Base-by-base conservation (phyloP, 2,329 filamentous ascomycete species). In the Teratosphaeria zuluensis region DNA sequence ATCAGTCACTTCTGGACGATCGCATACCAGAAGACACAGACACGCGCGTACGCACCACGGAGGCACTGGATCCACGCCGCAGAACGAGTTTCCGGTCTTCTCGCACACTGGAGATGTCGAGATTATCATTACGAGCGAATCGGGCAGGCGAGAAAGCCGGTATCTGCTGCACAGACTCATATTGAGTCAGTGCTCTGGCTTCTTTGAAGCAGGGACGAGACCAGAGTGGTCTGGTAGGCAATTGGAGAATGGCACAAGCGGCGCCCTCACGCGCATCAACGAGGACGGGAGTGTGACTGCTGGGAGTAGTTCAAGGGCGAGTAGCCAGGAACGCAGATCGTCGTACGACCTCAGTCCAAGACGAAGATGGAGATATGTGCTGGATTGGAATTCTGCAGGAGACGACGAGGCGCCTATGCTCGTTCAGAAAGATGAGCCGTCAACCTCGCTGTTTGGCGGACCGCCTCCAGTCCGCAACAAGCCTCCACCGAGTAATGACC, bases 1-100 rank as follows among this genome's bases (percentile, higher is more conserved):
- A 74, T 91, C 77, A 72, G 75, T 87, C 67, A 82, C 86, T 60
- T 85, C 84, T 63, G 84, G 85, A 69, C 80, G 84, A 59, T 78
- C 77, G 7, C 73, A 65, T 21, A 70, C 70, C 12, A 80, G 86
- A 63, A 80, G 85, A 68, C 88, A 89, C 73, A 85, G 90, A 66
- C 89, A 91, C 69, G 87, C 88, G 71, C 87, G 90, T 62, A 94
- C 90, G 54, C 89, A 94, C 70, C 84, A 87, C 67, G 90, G 90
- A 59, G 86, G 86, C 61, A 64, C 59, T 9, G 59, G 62, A 5
- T 85, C 87, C 69, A 76, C 84, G 28, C 83, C 88, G 51, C 88
- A 89, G 70, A 96, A 96, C 72, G 92, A 96, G 72, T 97, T 96
- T 67, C 92, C 92, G 24, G 78, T 95, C 70, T 97, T 96, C 74